phyloP scores from a whole-genome alignment of 169 alveolate species.

The Eimeria falciformis region DNA sequence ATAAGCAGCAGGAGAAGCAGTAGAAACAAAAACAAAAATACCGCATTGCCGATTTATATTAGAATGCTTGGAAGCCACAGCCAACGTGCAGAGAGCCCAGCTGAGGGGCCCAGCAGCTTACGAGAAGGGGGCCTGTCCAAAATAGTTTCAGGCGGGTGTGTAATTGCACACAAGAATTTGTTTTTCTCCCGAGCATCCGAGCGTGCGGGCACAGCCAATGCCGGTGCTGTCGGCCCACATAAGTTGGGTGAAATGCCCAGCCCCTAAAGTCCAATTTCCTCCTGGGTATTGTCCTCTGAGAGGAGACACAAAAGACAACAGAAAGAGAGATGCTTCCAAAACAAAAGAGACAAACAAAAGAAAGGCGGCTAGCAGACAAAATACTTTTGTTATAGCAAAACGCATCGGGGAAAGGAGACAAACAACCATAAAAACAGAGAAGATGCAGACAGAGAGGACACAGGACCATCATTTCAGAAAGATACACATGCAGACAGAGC shows the following conservation, averaged over 20 bases:
- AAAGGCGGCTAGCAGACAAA: neutral
- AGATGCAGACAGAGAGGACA: neutral
- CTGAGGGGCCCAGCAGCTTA: neutral
- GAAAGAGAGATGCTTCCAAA: conserved; percentile 1
- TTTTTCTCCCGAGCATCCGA: neutral
- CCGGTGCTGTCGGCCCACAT: conserved; percentile 64
- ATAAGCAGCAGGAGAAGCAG: too few species aligned
- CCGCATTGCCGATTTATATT: too few species aligned
- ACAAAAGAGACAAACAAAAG: neutral
- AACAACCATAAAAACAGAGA: neutral
- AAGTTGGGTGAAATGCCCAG: conserved; percentile 57
- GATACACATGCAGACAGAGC: neutral
- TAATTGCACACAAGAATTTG: conserved; percentile 39
- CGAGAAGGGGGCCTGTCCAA: conserved; percentile 27
- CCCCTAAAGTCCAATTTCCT: neutral
- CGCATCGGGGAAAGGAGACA: neutral
- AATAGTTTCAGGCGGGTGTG: conserved; percentile 22
- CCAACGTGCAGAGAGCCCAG: too few species aligned
- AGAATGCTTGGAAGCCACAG: too few species aligned
- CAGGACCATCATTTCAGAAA: neutral
- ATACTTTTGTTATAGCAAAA: neutral
- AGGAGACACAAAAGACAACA: neutral
- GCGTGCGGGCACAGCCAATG: conserved; percentile 51
- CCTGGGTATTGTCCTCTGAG: neutral
- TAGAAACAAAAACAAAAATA: too few species aligned